Base-by-base conservation (phyloP, 2,329 filamentous ascomycete species). In the Diplodia mutila region DNA sequence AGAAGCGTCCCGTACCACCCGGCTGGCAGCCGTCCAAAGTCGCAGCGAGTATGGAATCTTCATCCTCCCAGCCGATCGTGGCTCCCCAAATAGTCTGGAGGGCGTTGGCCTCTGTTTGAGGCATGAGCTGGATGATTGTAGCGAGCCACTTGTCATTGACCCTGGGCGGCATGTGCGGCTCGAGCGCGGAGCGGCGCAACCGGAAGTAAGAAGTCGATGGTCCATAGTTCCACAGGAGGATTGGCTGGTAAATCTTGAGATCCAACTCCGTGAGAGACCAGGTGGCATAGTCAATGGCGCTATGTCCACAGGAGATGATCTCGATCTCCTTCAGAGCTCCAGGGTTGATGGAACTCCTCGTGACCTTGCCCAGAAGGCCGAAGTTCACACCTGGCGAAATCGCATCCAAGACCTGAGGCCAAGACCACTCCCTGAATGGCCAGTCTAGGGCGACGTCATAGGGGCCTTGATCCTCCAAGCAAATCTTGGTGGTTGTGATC, bases 231-330 rank as follows among this genome's bases (percentile, higher is more conserved):
- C 69, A 72, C 1, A 66, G 66, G 2, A 68, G 12, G 23, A 16
- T 12, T 37, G 8, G 9, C 11, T 37, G 5, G 66, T 64, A 16
- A 34, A 69, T 67, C 18, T 59, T 65, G n/a, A 70, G 65, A 9
- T 79, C 77, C 23, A 82, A 69, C 18, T 68, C 71, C 9, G 67
- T 53, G 69, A 82, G 79, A 49, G 21, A 4, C 23, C 80, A 78
- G 51, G 79, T 75, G 0, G 67, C 3, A 32, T 69, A 49, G 66
- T 72, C 65, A 65, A 70, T 69, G 59, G 63, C 12, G 48, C 39
- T 46, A 39, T 90, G 90, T 61, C 88, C 88, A 73, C 88, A 90
- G 0, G 87, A 89, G 37, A 83, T 84, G 76, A 90, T 84, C 0
- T 82, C 80, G 34, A 90, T 76, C 16, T 75, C 74, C 66, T 74